phyloP scores from a whole-genome alignment of 768 basidiomycete species.

The Lactifluus subvellereus region DNA sequence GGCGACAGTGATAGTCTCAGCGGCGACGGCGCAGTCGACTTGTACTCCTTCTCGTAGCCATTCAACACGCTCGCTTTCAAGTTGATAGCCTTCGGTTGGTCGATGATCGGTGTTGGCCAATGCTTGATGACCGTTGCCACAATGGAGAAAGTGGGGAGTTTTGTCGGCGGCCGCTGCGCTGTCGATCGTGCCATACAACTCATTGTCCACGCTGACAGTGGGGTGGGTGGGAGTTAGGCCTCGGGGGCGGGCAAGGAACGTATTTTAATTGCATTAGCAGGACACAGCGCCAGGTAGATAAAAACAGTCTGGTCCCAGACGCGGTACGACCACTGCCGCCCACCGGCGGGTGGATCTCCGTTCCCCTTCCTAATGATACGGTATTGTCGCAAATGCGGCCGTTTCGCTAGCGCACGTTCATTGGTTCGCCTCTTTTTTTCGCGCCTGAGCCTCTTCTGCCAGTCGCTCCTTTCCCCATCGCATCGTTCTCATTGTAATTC shows the following conservation, averaged over 20 bases:
- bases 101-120: constrained; percentile 47
- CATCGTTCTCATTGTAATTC: constrained; percentile 43
- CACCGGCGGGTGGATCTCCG: constrained; percentile 10
- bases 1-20: constrained; percentile 26
- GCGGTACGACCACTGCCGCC: not conserved
- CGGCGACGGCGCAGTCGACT: constrained; percentile 2
- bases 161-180: not conserved
- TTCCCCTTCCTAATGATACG: not conserved
- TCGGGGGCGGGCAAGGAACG: not conserved
- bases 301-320: not conserved
- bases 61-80: constrained; percentile 39
- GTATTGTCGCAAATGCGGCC: constrained; percentile 3
- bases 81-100: constrained; percentile 41
- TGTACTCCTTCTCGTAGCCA: constrained; percentile 28
- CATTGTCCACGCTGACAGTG: not conserved
- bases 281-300: constrained; percentile 10
- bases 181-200: not conserved
- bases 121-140: constrained; percentile 53
- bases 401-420: constrained; percentile 18
- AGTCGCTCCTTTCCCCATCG: constrained; percentile 30
- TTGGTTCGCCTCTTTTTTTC: constrained; percentile 26
- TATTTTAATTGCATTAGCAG: not conserved
- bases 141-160: constrained; percentile 9
- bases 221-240: not conserved
- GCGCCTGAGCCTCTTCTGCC: constrained; percentile 27